Evolutionary conservation across 2,329 filamentous ascomycete genomes (phyloP).

Genomic region (Didymellaceae sp.): DNA sequence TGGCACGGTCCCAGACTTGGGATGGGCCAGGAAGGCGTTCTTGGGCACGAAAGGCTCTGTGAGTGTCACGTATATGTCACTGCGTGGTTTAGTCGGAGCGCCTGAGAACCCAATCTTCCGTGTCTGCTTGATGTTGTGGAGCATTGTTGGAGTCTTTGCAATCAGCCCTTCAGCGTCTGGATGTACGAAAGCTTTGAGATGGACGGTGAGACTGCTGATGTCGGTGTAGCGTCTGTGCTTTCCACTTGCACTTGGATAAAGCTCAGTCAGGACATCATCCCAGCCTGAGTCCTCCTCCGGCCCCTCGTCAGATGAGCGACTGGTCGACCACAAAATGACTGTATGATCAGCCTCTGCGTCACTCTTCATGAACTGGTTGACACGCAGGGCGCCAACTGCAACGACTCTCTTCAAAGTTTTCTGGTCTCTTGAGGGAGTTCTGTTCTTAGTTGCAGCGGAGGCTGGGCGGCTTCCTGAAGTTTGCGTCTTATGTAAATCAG

Average conservation of each 20-base stretch:
- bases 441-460: constrained; percentile 37
- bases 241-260: constrained; percentile 72
- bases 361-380: constrained; percentile 77
- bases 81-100: constrained; percentile 84
- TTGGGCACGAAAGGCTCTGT: constrained; percentile 78
- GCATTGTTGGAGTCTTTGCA: constrained; percentile 83
- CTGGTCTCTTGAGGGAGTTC: constrained; percentile 47
- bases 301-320: constrained; percentile 43
- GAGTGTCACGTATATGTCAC: constrained; percentile 93
- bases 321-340: constrained; percentile 77
- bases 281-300: constrained; percentile 67
- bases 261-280: constrained; percentile 71
- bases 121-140: constrained; percentile 81
- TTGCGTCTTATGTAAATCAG: constrained; percentile 33
- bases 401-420: constrained; percentile 70
- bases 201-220: constrained; percentile 79
- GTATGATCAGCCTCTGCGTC: constrained; percentile 76
- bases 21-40: constrained; percentile 67
- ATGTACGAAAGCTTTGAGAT: constrained; percentile 78
- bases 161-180: constrained; percentile 81
- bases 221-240: constrained; percentile 75
- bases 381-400: constrained; percentile 77
- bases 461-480: constrained; percentile 36
- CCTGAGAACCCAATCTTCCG: constrained; percentile 93
- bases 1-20: constrained; percentile 81